These are phyloP conservation scores for Epithele typhae DNA, from an alignment of 768 basidiomycete genomes.

Conservation along the genomic window DNA sequence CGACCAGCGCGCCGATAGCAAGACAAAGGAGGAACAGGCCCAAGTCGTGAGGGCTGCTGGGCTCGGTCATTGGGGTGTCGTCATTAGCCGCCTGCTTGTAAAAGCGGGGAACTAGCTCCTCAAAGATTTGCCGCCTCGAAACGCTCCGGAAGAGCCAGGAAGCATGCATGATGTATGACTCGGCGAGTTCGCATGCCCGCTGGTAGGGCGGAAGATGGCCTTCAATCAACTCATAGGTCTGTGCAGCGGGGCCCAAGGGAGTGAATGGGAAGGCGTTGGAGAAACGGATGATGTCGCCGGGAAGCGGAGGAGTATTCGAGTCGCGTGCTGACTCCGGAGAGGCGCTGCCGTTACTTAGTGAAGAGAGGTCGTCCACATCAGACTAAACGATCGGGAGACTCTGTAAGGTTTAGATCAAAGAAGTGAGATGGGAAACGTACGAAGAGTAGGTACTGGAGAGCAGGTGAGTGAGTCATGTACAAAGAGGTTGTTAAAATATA, in stretches of 20 bases:
- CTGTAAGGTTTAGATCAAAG: too few species aligned
- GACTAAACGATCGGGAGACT: slow-evolving; percentile 8
- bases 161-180: slow-evolving; percentile 44
- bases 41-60: slow-evolving; percentile 33
- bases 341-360: slow-evolving; percentile 19
- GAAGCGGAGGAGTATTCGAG: slow-evolving; percentile 26
- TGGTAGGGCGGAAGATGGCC: slow-evolving; percentile 51
- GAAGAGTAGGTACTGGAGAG: slow-evolving; percentile 17
- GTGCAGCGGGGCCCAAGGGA: slow-evolving; percentile 44
- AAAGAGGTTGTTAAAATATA: background rate
- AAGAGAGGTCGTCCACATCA: slow-evolving; percentile 11
- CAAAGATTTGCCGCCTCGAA: slow-evolving; percentile 48
- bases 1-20: slow-evolving; percentile 27
- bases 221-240: slow-evolving; percentile 47
- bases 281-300: slow-evolving; percentile 39
- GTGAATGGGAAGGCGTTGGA: slow-evolving; percentile 63
- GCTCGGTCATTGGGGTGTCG: slow-evolving; percentile 27
- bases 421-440: slow-evolving; percentile 7
- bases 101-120: slow-evolving; percentile 58
- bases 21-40: slow-evolving; percentile 30
- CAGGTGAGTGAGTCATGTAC: slow-evolving; percentile 1
- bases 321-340: slow-evolving; percentile 26
- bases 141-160: slow-evolving; percentile 51
- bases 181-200: slow-evolving; percentile 40
- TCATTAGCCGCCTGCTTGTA: slow-evolving; percentile 34